Evolutionary conservation across 2,329 filamentous ascomycete genomes (phyloP), one percentile per base, ranked within the genome.

Genomic region (Ascochyta viciae-villosae): DNA sequence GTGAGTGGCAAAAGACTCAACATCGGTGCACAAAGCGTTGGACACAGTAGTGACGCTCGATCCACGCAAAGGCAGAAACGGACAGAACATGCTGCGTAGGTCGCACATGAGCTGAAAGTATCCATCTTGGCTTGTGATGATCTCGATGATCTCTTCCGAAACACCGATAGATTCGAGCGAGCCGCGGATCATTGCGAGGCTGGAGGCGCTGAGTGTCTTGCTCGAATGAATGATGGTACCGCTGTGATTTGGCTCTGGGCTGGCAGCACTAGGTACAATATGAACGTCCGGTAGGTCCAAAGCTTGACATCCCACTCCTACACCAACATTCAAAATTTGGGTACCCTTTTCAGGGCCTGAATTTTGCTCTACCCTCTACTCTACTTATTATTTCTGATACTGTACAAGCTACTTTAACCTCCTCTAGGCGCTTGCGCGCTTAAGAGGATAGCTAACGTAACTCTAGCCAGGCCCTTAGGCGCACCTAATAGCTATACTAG

Each of bases 1-100:
- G 29, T 49, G 46, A 13, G 46, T 41, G 8, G 46, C 46, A 6
- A 49, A 33, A 1, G 38, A 35, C 31, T 53, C 50, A 8, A 38
- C 38, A 12, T 47, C 42, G n/a, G 34, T 29, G 23, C 19, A 49
- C 15, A 49, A 8, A 3, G 15, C 37, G 13, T 49, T 49, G 27
- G 37, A 24, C 9, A 41, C 22, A n/a, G 29, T 15, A 5, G 29
- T 31, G 29, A 46, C 16, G 31, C 22, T 33, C 8, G 29, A 46
- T 12, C 43, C 43, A 35, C 29, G 43, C 13, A 35, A 24, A 5
- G 29, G 27, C 9, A 46, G 29, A 24, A 43, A 43, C 15, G 43
- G 43, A 23, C 27, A 34, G 22, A 46, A 46, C 29, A 46, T 35
- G 40, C 40, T 43, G 43, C 26, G 16, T 9, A 46, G 13, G 22